Evolutionary conservation across 306 rosid species (phyloP).

Genomic region (Dicorynia guianensis): DNA sequence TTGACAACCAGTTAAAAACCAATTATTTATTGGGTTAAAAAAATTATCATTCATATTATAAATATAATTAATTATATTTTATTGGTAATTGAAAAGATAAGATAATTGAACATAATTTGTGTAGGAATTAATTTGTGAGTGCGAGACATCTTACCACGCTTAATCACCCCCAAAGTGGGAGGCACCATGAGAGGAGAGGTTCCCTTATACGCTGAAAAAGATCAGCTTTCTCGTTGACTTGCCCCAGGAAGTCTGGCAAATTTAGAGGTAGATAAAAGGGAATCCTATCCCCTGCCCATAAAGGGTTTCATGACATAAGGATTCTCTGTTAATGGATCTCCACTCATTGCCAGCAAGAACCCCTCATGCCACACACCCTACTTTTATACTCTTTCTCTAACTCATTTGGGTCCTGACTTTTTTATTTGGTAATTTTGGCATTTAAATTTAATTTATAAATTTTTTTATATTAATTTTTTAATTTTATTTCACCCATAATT

Average conservation of each 20-base stretch:
- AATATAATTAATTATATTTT: too few species aligned
- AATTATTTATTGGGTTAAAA: too few species aligned
- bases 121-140: conserved; percentile 12
- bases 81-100: too few species aligned
- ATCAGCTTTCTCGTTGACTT: conserved; percentile 87
- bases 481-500: too few species aligned
- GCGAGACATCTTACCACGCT: conserved; percentile 42
- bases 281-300: conserved; percentile 77
- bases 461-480: too few species aligned
- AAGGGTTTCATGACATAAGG: conserved; percentile 54
- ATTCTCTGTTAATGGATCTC: conserved; percentile 61
- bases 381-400: background rate
- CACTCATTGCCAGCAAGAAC: conserved; percentile 66
- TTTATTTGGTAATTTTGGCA: too few species aligned
- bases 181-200: conserved; percentile 72
- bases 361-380: conserved; percentile 41
- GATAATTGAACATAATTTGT: too few species aligned
- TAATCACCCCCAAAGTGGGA: conserved; percentile 66
- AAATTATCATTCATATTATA: too few species aligned
- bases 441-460: too few species aligned
- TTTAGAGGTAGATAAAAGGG: conserved; percentile 65
- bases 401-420: too few species aligned
- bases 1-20: too few species aligned
- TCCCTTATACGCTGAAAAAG: conserved; percentile 51
- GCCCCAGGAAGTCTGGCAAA: conserved; percentile 76